Base-by-base conservation (phyloP, 306 rosid genomes). In the Chamaecrista fasciculata region DNA sequence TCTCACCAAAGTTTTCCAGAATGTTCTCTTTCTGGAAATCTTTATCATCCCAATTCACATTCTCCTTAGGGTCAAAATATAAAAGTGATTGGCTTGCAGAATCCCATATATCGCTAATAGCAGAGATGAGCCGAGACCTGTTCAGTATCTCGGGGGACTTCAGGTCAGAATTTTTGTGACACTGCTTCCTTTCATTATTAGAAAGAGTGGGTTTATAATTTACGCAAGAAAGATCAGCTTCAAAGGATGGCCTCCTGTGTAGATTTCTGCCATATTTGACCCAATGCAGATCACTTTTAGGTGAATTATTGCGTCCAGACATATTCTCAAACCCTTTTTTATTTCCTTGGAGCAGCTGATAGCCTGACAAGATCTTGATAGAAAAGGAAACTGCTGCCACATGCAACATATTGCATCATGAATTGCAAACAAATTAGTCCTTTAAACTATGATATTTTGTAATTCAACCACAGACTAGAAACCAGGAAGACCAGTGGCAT, bases 41-140 rank as follows among this genome's bases (percentile, higher is more conserved):
- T 46, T 64, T 58, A 47, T 57, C 80, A 62, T 78, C 82, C 68
- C 28, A 76, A 46, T 76, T 70, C 34, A 64, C 72, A 62, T 51
- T 43, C 61, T 42, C 78, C 79, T 83, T 80, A 0, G 71, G 57
- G 62, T 67, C 86, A 68, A 80, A 71, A 42, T 76, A 60, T 9
- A 70, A 76, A 75, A 90, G 78, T 0, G 98, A 89, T 24, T 80
- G 77, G 82, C 85, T 82, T 19, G 94, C 96, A 66, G 79, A 81
- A 86, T 82, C 81, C 87, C 91, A 88, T 79, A 88, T 62, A 71
- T 79, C 91, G 50, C 96, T 87, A 28, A 86, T 71, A 11, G 86
- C 81, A 28, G 91, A 76, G 77, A 86, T 76, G 57, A 94, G 82
- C 73, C 74, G 87, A 74, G 85, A 34, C 0, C 83, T 88, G 82